Evolutionary conservation across 257 asterid species (phyloP).

Genomic region (Solanum megistacrolobum): DNA sequence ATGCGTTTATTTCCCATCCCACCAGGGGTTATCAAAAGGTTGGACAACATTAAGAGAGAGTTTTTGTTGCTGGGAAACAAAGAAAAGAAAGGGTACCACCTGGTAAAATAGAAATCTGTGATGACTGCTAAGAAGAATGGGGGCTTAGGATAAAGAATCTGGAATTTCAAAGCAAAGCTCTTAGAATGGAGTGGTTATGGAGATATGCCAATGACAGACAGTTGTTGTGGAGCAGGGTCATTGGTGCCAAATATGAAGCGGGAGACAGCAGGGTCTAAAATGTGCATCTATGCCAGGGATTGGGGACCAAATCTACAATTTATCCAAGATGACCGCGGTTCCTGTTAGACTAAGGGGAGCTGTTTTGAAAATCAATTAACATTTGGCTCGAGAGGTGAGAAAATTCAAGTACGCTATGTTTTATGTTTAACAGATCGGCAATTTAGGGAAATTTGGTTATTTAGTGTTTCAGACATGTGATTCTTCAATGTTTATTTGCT

Average conservation of each 20-base stretch:
- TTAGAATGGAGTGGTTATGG: not conserved
- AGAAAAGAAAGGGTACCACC: not conserved
- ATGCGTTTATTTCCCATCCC: not conserved
- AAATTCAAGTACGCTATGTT: not conserved
- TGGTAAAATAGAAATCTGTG: not conserved
- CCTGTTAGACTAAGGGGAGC: not conserved
- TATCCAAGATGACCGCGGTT: not conserved
- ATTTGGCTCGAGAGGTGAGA: not conserved
- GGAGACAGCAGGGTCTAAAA: not conserved
- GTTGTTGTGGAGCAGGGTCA: not conserved
- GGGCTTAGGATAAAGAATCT: not conserved
- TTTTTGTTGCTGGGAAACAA: not conserved
- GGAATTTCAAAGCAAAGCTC: not conserved
- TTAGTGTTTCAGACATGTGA: not conserved
- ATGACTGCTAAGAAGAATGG: not conserved
- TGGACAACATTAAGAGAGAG: not conserved
- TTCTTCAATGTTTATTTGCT: not conserved
- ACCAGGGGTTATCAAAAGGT: not conserved
- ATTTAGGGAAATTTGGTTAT: not conserved
- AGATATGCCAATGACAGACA: not conserved
- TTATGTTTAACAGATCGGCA: not conserved
- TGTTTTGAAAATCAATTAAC: not conserved
- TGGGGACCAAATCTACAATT: not conserved
- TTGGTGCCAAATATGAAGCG: not conserved
- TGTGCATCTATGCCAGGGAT: not conserved